Evolutionary conservation across 805 yeast genomes (phyloP), one percentile per base, ranked within the genome.

Genomic region (Wickerhamiella spandovensis): DNA sequence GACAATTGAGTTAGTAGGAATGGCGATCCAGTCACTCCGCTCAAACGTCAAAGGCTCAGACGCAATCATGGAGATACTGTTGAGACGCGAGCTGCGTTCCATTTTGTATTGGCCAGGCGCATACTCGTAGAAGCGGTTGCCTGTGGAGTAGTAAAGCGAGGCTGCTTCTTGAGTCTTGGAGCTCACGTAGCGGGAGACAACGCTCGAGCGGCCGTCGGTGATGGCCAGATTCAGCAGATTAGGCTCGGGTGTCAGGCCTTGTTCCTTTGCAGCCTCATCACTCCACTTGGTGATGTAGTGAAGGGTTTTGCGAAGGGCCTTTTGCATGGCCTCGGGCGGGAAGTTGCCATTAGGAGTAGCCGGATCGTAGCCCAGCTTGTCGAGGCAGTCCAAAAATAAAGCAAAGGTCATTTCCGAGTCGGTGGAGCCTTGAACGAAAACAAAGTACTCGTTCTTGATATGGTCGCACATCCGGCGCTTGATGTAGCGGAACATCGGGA

Each of bases 331-430:
- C 21, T 68, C 71, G 17, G 66, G 60, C 1, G 65, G 66, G 49
- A 69, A 66, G 55, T 81, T 82, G 5, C 79, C 75, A 53, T 77
- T 74, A 24, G 71, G 63, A 3, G 74, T 72, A 1, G 68, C 64
- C 0, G 95, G 89, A 59, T 89, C 83, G 56, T 71, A 74, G 1
- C 97, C 97, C 72, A 84, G 71, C 55, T 77, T 78, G 53, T 74
- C 76, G 50, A 90, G 67, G 12, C 86, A 78, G 60, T 90, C 94
- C 53, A 90, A 68, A 59, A 81, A 87, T 49, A 90, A 68, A 1
- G 96, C 96, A 74, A 89, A 90, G 47, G 90, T 83, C 68, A 96
- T 89, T 67, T 92, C 98, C 1, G 95, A 83, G 65, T 92, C 98
- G 0, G 98, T 92, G 25, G 94, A 79, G 1, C 98, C 98, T 63